Conservation (phyloP, 2,329 filamentous ascomycete genomes). For the Ceratocystis huliohia region DNA sequence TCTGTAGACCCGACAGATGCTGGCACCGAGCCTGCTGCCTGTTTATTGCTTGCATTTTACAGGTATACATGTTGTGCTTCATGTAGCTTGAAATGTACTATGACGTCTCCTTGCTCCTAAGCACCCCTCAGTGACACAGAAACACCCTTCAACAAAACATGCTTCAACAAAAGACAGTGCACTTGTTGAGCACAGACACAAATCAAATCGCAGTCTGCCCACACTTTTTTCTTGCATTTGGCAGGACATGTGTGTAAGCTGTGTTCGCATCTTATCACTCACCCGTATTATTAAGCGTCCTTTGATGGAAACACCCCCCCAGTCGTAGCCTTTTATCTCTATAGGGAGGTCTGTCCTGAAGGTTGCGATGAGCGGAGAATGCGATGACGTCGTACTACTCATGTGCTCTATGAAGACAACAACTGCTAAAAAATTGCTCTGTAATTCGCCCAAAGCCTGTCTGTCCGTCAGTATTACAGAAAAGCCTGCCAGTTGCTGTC, state of each 20-base stretch:
- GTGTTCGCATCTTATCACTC: no score
- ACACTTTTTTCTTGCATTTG: not conserved
- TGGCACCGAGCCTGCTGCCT: not conserved
- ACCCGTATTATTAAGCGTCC: no score
- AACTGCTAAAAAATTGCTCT: no score
- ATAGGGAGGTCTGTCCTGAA: no score
- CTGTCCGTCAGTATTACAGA: no score
- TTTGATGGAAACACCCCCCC: no score
- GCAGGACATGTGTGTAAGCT: not conserved
- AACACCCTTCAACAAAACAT: not conserved
- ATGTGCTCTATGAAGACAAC: no score
- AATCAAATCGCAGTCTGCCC: not conserved
- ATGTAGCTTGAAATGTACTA: not conserved
- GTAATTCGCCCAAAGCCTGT: no score
- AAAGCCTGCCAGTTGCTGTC: not conserved
- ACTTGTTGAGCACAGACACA: not conserved
- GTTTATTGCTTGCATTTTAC: not conserved
- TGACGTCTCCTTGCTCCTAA: not conserved
- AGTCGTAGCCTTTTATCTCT: no score
- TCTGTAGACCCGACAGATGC: no score
- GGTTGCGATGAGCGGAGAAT: no score
- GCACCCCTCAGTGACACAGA: not conserved
- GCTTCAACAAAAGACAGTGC: not conserved
- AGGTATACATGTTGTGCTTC: not conserved
- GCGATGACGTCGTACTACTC: no score